A percentile compares a stretch with the other conserved stretches of the same genome.
These are phyloP conservation scores for Plectosphaerella sp. DNA, from an alignment of 2,329 filamentous ascomycete species.

Conservation along the genomic window DNA sequence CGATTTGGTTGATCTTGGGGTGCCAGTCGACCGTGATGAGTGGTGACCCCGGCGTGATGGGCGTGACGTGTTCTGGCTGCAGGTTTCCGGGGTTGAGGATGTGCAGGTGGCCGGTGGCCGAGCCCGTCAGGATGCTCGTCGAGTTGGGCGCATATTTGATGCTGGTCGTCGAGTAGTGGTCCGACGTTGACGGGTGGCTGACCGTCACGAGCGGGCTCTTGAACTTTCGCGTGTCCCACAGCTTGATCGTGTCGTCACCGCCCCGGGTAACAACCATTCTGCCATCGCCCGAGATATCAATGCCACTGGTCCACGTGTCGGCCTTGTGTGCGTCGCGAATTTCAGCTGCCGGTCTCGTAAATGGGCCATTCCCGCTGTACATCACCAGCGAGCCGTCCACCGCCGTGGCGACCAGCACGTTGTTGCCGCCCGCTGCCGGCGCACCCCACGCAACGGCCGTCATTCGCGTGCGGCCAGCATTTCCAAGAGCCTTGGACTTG, in stretches of 20 bases:
- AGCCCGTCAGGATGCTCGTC: constrained; percentile 84
- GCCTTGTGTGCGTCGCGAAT: constrained; percentile 76
- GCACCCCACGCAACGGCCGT: constrained; percentile 86
- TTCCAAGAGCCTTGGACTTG: constrained; percentile 85
- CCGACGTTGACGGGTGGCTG: constrained; percentile 75
- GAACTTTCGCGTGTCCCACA: constrained; percentile 97
- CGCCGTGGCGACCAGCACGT: constrained; percentile 75
- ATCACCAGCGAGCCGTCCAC: constrained; percentile 87
- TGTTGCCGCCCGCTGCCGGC: constrained; percentile 70
- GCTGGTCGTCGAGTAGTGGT: constrained; percentile 77
- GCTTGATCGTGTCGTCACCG: constrained; percentile 87
- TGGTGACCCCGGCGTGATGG: constrained; percentile 79
- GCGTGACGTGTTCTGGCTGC: constrained; percentile 76
- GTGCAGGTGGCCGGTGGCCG: constrained; percentile 78
- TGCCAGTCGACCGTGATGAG: constrained; percentile 90
- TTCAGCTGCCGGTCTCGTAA: constrained; percentile 75
- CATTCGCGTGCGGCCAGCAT: constrained; percentile 88
- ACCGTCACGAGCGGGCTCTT: constrained; percentile 81
- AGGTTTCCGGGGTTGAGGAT: constrained; percentile 93
- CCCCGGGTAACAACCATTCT: constrained; percentile 86
- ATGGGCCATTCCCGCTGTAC: constrained; percentile 88
- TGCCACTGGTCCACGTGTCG: constrained; percentile 85
- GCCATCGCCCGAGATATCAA: constrained; percentile 88
- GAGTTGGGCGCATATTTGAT: constrained; percentile 86
- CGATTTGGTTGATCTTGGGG: constrained; percentile 88